Base-by-base conservation (phyloP, 2,329 filamentous ascomycete species). In the Colletotrichum siamense region DNA sequence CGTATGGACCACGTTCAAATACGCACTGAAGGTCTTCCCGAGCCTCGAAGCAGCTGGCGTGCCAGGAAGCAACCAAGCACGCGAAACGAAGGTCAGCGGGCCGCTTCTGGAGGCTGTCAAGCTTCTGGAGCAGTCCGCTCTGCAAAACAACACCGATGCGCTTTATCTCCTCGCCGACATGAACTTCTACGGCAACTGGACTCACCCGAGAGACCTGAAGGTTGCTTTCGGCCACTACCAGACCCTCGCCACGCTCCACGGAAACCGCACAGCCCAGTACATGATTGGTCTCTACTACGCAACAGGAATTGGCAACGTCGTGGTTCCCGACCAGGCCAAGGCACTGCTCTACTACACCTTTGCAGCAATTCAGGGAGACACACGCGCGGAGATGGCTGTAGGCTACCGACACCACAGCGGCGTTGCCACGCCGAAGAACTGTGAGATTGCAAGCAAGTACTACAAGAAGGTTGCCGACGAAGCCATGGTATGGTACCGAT, bases 221-320 rank as follows among this genome's bases (percentile, higher is more conserved):
- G 89, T 91, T 64, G 95, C 97, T 0, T 98, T 98, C 83, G 89
- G 91, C 79, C 91, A 95, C 86, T 99, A 99, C 85, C 89, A 94
- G 77, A 89, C 93, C 77, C 90, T 99, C 70, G 95, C 96, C 4
- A 89, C 90, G 22, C 84, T 93, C 75, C 91, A 94, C 79, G 97
- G 96, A 61, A 99, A 99, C 84, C 94, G 92, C 79, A 98, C 96
- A 15, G 97, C 97, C 2, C 95, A 99, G 84, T 94, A 98, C 85
- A 98, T 99, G 96, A 84, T 99, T 63, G 97, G 95, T 0, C 92
- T 99, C 80, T 97, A 98, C 91, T 96, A 99, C 85, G 96, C 96
- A 44, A 99, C 97, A 0, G 97, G 97, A 0, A 90, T 99, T 74
- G 96, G 95, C 18, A 92, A 92, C 36, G 93, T 93, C 2, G 95